These are phyloP conservation scores for Elasticomyces elasticus DNA, from an alignment of 495 filamentous ascomycete species.

Conservation along the genomic window DNA sequence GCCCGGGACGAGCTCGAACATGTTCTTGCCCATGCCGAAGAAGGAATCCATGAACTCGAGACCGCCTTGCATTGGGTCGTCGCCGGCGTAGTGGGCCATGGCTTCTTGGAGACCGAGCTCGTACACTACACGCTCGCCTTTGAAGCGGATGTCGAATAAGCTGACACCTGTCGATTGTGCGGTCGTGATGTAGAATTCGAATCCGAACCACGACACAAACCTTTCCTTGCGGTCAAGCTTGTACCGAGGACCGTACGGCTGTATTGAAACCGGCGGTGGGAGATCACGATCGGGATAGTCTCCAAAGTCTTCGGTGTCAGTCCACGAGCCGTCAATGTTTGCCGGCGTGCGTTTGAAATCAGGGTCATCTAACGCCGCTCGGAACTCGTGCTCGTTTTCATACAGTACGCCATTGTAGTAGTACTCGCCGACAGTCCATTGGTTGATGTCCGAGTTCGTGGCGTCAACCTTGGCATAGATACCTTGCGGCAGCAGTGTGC, in stretches of 20 bases:
- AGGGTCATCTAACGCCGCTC: conserved; percentile 32
- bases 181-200: conserved; percentile 42
- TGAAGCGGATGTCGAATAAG: conserved; percentile 43
- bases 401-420: conserved; percentile 45
- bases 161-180: conserved; percentile 36
- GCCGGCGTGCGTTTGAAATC: conserved; percentile 36
- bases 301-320: conserved; percentile 29
- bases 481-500: conserved; percentile 18
- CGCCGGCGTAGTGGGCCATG: conserved; percentile 45
- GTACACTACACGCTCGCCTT: conserved; percentile 45
- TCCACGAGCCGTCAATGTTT: conserved; percentile 39
- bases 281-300: conserved; percentile 35
- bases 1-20: conserved; percentile 40
- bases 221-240: conserved; percentile 16
- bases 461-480: conserved; percentile 20
- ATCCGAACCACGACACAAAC: conserved; percentile 34
- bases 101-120: conserved; percentile 48
- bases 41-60: conserved; percentile 36
- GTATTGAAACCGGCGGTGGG: conserved; percentile 31
- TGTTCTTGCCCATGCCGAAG: conserved; percentile 38
- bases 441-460: conserved; percentile 3
- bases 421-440: conserved; percentile 40
- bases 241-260: conserved; percentile 34
- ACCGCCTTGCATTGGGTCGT: conserved; percentile 35
- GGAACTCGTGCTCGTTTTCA: conserved; percentile 36